Base-by-base conservation (phyloP, 805 yeast species). In the Diddensiella santjacobensis region DNA sequence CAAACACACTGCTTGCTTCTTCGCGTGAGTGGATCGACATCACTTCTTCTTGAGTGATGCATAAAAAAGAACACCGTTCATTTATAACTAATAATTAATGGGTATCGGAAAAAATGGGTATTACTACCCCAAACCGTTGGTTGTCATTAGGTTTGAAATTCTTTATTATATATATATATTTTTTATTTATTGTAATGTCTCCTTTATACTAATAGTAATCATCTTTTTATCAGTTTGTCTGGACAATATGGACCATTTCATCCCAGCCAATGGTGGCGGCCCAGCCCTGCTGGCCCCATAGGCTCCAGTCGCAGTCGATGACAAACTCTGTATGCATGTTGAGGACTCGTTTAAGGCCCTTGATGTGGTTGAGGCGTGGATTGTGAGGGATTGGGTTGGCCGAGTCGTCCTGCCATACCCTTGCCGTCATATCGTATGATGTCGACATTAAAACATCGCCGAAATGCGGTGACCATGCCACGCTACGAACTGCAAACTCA, bases 271-370 rank as follows among this genome's bases (percentile, higher is more conserved):
- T 83, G 13, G 96, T 83, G 6, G 93, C 95, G 15, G 84, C 89
- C 89, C 93, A 90, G 1, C 97, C 97, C 1, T 93, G 95, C 57
- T 81, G 83, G 2, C 98, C 99, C 97, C 97, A 91, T 44, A 93
- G 67, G 55, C 95, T 84, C 86, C 96, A 93, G 69, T 93, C 98
- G 54, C 90, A 84, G 15, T 95, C 97, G 57, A 86, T 79, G 1
- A 85, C 96, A 69, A 91, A 91, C 71, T 91, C 99, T 23, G 80
- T 75, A 68, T 93, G 98, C 45, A 67, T 68, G 19, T 75, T 72
- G 71, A 88, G 87, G 15, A 75, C 74, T 4, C 78, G 78, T 31
- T 73, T 67, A 31, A 82, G 71, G 0, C 85, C 84, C 19, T 71
- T 71, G 17, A 75, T 73, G 40, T 71, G 72, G 45, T 67, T 40